Percentiles rank a stretch among this genome's conserved stretches.
Conservation (phyloP, 805 yeast species). For the Schwanniomyces pseudopolymorphus region DNA sequence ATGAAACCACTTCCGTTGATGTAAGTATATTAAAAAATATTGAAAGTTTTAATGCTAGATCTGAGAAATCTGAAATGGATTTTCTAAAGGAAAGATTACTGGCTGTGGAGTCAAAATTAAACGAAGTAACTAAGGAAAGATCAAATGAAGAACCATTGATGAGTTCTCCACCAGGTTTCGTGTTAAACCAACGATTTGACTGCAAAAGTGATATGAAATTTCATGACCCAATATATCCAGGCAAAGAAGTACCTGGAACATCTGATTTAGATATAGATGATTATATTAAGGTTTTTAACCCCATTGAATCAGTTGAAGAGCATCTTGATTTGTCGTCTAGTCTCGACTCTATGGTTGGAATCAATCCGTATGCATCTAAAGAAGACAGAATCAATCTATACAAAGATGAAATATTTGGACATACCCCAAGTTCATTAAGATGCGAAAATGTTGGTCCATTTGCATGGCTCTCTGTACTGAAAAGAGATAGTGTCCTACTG, state of each 20-base stretch:
- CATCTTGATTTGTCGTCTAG: neutral
- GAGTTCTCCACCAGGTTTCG: neutral
- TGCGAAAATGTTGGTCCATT: conserved; percentile 24
- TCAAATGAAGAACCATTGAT: neutral
- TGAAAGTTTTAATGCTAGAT: neutral
- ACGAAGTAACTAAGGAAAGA: neutral
- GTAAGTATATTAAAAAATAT: neutral
- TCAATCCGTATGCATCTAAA: conserved; percentile 8
- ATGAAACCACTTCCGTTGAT: neutral
- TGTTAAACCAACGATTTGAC: neutral
- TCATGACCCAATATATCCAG: neutral
- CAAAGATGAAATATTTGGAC: conserved; percentile 11
- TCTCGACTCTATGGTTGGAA: conserved; percentile 2
- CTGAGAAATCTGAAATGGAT: neutral
- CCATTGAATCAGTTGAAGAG: neutral
- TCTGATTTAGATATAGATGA: neutral
- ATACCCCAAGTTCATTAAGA: conserved; percentile 15
- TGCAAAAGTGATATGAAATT: neutral
- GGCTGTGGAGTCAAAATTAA: neutral
- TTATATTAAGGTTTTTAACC: neutral
- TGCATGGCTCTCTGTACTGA: conserved; percentile 23
- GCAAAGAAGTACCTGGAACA: neutral
- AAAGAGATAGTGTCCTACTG: conserved; percentile 16
- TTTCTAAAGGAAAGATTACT: neutral
- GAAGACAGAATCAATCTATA: conserved; percentile 9